Evolutionary conservation across 139 green algal genomes (phyloP), one percentile per base, ranked within the genome.

Genomic region (Tetraselmis striata): DNA sequence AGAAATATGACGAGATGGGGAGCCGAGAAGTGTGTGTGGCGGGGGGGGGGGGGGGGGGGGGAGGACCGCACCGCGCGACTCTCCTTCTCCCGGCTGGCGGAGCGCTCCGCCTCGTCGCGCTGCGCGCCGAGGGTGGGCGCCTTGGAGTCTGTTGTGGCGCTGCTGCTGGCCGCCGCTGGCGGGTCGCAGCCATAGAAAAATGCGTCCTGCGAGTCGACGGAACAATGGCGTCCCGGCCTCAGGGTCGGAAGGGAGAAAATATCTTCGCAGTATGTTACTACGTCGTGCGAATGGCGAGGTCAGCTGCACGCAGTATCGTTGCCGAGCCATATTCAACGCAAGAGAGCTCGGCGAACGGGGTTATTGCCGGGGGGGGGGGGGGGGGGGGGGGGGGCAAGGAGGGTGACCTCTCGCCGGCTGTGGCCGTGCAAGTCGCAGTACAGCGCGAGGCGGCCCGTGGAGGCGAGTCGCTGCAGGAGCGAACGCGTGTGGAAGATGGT

Each of bases 371-470:
- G n/a, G n/a, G n/a, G n/a, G n/a, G n/a, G n/a, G n/a, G n/a, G n/a
- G n/a, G n/a, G n/a, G n/a, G n/a, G n/a, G n/a, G n/a, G 45, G 5
- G 45, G 45, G 18, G 45, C 5, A 67, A 67, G 45, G 45, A 18
- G 45, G 45, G 45, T 18, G 18, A 67, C 45, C 45, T 67, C 45
- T 18, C 45, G 45, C 45, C 89, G 86, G 28, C 84, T 92, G 87
- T 97, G 93, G 23, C 92, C 93, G 82, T 97, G 93, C 32, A 97
- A 81, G 87, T 97, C 93, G 29, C 84, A 89, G 77, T 92, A 92
- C 29, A 94, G 79, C 18, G 84, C 88, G 58, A 96, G 45, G 45
- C 45, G 45, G 45, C 32, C 32, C 2, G 80, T 84, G 29, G 80
- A 75, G 28, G 77, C 82, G 28, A 83, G 77, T 28, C 76, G 59